Base-by-base conservation (phyloP, 208 protist genomes). In the Trypanosoma melophagium region DNA sequence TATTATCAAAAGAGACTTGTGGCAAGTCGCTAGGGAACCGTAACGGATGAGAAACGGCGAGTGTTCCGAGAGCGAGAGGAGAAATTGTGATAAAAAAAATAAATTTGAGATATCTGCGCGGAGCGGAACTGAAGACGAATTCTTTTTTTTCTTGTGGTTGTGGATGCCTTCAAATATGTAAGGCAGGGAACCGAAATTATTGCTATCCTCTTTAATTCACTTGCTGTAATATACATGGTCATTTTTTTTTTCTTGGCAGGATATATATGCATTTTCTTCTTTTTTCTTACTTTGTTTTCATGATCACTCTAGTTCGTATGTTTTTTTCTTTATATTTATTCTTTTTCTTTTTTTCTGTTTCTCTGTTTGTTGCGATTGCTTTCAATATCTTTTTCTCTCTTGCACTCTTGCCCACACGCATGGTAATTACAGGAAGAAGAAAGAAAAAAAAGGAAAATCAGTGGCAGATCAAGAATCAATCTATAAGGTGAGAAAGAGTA, bases 351-450 rank as follows among this genome's bases (percentile, higher is more conserved):
- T 38, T n/a, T 10, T 45, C 4, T 2, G 58, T 66, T 25, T 25
- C 31, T 41, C 14, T 12, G 5, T 25, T 17, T 13, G 19, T 59
- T 59, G 7, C 31, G 9, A 42, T 21, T 40, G 31, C 22, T 59
- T 13, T 28, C 14, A 59, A 13, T 56, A 54, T 66, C 64, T 64
- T 64, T 55, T 31, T 65, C 73, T 51, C 2, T 44, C 52, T 51
- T 8, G 10, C 42, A 47, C 42, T 14, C 16, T 14, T 10, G 3
- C 16, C 1, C 42, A n/a, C 16, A 12, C 42, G 10, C 9, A 21
- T 16, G 28, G 25, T 19, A 25, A 22, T 19, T 59, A 25, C 2
- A 44, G 51, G 44, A 22, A 24, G 40, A 45, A 40, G 8, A 67
- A 38, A 22, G 40, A 45, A 24, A 66, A 17, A 47, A 47, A 47